Evolutionary conservation across 768 basidiomycete genomes (phyloP), one percentile per base, ranked within the genome.

Genomic region (Trametes cingulata): DNA sequence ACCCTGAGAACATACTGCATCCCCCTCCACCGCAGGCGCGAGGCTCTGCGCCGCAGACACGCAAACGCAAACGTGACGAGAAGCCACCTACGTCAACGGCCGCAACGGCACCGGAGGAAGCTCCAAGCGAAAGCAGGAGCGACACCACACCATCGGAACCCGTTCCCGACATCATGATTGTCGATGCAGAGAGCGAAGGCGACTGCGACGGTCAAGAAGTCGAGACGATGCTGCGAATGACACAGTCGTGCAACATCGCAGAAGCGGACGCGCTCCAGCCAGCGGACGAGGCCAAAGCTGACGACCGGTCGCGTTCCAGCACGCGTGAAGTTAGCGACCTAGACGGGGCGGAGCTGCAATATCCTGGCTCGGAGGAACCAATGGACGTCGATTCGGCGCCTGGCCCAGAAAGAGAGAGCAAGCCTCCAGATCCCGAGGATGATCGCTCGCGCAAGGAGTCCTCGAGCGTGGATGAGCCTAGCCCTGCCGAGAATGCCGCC

Each of bases 1-100:
- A 89, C 60, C 96, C 97, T 0, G 85, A 84, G 53, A 72, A 78
- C 48, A 75, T 82, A 7, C 74, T 90, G 69, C 72, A 80, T 36
- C 78, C 85, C 13, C 76, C 80, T n/a, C 77, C 80, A 2, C 45
- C 61, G 24, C 39, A 14, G 35, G 14, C 12, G 9, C 9, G 35
- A 19, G 33, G n/a, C 8, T 14, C 27, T 12, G 62, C 40, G 8
- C 68, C 62, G 10, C 51, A 65, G 52, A 71, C 71, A 3, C 65
- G 69, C 25, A 72, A 71, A 35, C 67, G 71, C 22, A 72, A 71
- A 48, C 69, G 68, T 12, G 71, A 68, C 6, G 47, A 29, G 43
- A 58, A n/a, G 63, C 48, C 5, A 13, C 10, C 50, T 13, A 54
- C 48, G 1, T 7, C 57, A 49, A 19, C 36, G 3, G 29, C 52